Conservation (phyloP, 139 green algal genomes). For the Coelastrella sp. region DNA sequence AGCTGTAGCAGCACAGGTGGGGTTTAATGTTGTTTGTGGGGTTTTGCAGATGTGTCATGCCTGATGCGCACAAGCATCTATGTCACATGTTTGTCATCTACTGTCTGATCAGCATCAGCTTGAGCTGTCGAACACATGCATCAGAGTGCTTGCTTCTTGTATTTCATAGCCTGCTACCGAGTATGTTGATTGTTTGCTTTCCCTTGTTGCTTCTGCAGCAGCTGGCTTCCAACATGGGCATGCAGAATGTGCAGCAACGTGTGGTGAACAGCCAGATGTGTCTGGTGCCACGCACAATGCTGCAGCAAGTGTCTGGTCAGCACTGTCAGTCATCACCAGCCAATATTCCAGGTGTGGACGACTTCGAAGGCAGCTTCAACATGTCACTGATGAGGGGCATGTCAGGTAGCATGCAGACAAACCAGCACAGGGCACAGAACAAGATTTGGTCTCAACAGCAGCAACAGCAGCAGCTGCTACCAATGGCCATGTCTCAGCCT, state of each 20-base stretch:
- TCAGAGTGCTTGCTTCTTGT: no score
- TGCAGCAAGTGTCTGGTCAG: not conserved
- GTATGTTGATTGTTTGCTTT: not conserved
- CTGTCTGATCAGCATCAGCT: no score
- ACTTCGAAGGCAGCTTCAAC: conserved; percentile 41
- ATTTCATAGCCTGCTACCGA: no score
- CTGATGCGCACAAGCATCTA: no score
- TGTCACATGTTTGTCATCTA: no score
- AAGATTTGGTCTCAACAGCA: not conserved
- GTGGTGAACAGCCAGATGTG: conserved; percentile 37
- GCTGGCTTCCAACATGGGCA: conserved; percentile 21
- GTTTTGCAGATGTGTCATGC: no score
- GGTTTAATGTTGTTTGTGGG: not conserved
- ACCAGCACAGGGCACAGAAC: not conserved
- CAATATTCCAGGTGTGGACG: not conserved
- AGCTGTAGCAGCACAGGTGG: conserved; percentile 30
- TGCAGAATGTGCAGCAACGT: conserved; percentile 13
- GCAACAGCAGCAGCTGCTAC: conserved; percentile 3
- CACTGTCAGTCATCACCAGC: conserved; percentile 19
- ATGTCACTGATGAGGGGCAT: not conserved
- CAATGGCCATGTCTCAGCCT: not conserved
- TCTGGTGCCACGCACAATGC: not conserved
- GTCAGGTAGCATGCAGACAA: not conserved
- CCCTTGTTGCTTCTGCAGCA: not conserved
- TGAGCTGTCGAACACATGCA: no score